These are phyloP conservation scores for Daldinia sp. DNA, from an alignment of 2,329 filamentous ascomycete species.

Conservation along the genomic window DNA sequence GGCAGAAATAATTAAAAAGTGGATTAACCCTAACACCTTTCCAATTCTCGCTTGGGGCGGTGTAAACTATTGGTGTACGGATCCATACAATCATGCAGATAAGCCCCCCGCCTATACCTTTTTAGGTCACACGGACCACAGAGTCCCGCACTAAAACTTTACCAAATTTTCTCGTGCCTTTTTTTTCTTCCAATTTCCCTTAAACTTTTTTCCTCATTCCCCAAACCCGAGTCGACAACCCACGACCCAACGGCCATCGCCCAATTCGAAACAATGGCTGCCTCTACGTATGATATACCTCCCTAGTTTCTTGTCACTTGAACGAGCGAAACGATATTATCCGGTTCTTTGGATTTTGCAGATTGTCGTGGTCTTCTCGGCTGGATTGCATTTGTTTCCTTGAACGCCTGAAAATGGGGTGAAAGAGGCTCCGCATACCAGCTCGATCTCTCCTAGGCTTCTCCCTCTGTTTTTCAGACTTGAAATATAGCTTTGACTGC, in stretches of 20 bases:
- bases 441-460: constrained; percentile 78
- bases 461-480: constrained; percentile 64
- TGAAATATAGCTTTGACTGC: constrained; percentile 57
- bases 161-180: constrained; percentile 16
- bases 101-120: constrained; percentile 9
- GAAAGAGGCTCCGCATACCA: constrained; percentile 63
- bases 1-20: constrained; percentile 39
- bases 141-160: constrained; percentile 34
- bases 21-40: constrained; percentile 40
- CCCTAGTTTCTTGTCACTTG: constrained; percentile 48
- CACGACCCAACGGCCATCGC: constrained; percentile 35
- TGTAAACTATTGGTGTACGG: too few species aligned
- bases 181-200: constrained; percentile 17
- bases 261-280: constrained; percentile 50
- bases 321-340: constrained; percentile 49
- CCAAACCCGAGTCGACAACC: constrained; percentile 44
- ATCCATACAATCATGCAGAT: too few species aligned
- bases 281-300: constrained; percentile 57
- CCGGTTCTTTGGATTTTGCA: constrained; percentile 64
- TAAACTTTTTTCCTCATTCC: constrained; percentile 36
- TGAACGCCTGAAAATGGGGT: constrained; percentile 43
- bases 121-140: neutral
- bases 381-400: constrained; percentile 64
- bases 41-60: constrained; percentile 30
- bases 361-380: constrained; percentile 87